Evolutionary conservation across 768 basidiomycete genomes (phyloP).

Genomic region (Daedalea quercina): DNA sequence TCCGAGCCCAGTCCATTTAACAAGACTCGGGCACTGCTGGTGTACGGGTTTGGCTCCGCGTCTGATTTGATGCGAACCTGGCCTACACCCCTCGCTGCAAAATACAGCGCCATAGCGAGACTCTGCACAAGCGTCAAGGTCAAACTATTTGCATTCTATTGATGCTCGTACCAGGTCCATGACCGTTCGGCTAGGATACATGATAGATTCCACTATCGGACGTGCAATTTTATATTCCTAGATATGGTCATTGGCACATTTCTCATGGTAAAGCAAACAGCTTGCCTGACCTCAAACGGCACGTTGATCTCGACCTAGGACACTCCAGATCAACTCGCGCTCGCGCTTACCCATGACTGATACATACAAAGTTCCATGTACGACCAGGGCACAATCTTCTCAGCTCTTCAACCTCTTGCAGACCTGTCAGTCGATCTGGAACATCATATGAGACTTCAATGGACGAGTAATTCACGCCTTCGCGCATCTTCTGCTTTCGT

Average conservation of each 20-base stretch:
- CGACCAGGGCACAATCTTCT: slow-evolving; percentile 68
- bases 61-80: slow-evolving; percentile 33
- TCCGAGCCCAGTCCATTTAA: slow-evolving; percentile 93
- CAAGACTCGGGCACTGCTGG: slow-evolving; percentile 72
- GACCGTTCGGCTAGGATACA: slow-evolving; percentile 76
- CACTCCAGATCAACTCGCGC: background rate
- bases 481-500: slow-evolving; percentile 33
- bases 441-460: slow-evolving; percentile 53
- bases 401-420: slow-evolving; percentile 74
- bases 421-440: slow-evolving; percentile 83
- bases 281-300: slow-evolving; percentile 54
- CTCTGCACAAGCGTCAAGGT: slow-evolving; percentile 46
- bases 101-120: slow-evolving; percentile 86
- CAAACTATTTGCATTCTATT: no score
- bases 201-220: slow-evolving; percentile 53
- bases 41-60: slow-evolving; percentile 45
- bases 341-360: no score
- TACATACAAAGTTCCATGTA: slow-evolving; percentile 82
- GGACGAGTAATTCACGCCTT: slow-evolving; percentile 16
- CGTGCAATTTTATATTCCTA: slow-evolving; percentile 65
- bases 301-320: slow-evolving; percentile 79
- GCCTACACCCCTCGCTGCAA: slow-evolving; percentile 81
- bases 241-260: background rate
- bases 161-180: slow-evolving; percentile 75
- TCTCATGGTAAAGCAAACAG: background rate